These are phyloP conservation scores for Clavispora fructus DNA, from an alignment of 805 yeast genomes.

Conservation along the genomic window DNA sequence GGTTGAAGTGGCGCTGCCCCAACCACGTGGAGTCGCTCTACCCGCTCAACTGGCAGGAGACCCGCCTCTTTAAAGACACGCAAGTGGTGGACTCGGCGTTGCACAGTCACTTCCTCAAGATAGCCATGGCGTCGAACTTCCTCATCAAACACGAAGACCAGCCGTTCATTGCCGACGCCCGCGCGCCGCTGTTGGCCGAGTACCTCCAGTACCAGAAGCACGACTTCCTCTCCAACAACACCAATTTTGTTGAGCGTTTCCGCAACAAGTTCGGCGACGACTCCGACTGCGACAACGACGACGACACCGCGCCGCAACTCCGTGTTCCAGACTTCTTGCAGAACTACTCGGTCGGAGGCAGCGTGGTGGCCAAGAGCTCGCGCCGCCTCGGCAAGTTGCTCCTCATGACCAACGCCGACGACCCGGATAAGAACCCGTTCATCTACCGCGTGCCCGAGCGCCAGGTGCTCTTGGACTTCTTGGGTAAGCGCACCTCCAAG, in stretches of 20 bases:
- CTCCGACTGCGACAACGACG: conserved; percentile 19
- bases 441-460: conserved; percentile 65
- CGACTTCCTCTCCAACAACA: conserved; percentile 16
- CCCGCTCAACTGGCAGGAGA: conserved; percentile 30
- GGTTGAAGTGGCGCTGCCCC: conserved; percentile 88
- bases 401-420: conserved; percentile 14
- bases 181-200: conserved; percentile 22
- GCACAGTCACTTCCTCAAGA: conserved; percentile 28
- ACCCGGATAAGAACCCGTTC: conserved; percentile 31
- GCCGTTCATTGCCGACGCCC: conserved; percentile 19
- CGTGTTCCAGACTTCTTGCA: conserved; percentile 33
- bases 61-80: conserved; percentile 48
- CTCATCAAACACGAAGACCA: conserved; percentile 31
- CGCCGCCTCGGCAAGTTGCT: conserved; percentile 8
- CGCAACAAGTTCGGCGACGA: conserved; percentile 22
- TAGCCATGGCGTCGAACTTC: conserved; percentile 25
- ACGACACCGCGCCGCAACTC: conserved; percentile 22
- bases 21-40: conserved; percentile 60
- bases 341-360: conserved; percentile 24
- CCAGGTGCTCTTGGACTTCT: conserved; percentile 64
- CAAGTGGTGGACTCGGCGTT: conserved; percentile 48
- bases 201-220: conserved; percentile 24
- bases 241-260: conserved; percentile 4
- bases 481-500: conserved; percentile 40
- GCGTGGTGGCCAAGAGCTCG: conserved; percentile 28